Evolutionary conservation across 352 stramenopile species (phyloP).

Genomic region (Peronospora belbahrii): DNA sequence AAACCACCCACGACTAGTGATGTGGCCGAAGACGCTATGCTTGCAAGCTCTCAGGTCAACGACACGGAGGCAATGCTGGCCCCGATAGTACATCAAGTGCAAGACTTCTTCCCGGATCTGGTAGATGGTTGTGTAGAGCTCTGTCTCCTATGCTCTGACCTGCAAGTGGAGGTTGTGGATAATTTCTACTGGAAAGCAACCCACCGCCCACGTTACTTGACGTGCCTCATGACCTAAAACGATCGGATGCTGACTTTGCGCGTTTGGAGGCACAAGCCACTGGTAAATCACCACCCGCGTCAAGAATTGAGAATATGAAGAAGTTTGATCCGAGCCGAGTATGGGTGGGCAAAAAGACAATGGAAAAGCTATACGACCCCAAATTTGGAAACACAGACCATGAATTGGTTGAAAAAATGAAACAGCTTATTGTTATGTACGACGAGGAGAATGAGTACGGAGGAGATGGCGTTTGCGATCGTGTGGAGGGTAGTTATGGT

Average conservation of each 20-base stretch:
- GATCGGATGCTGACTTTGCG: conserved; percentile 25
- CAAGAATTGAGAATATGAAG: conserved; percentile 15
- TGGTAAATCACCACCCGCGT: conserved; percentile 9
- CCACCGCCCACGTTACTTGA: conserved; percentile 29
- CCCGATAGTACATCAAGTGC: conserved; percentile 42
- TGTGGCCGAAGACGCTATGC: conserved; percentile 7
- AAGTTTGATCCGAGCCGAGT: conserved; percentile 44
- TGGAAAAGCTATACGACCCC: conserved; percentile 52
- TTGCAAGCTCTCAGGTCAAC: conserved; percentile 1
- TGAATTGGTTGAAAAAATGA: conserved; percentile 45
- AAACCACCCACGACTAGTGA: background rate
- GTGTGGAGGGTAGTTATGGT: conserved; percentile 8
- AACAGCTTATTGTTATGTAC: conserved; percentile 42
- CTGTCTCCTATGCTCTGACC: conserved; percentile 36
- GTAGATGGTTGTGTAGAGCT: conserved; percentile 58
- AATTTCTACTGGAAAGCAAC: conserved; percentile 51
- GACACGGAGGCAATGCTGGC: conserved; percentile 7
- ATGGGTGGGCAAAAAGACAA: conserved; percentile 59
- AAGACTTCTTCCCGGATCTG: conserved; percentile 53
- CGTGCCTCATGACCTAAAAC: conserved; percentile 24
- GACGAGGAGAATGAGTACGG: conserved; percentile 38
- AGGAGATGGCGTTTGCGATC: conserved; percentile 1
- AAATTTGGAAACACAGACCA: conserved; percentile 41
- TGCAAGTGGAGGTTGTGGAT: conserved; percentile 48
- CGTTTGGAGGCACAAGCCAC: conserved; percentile 24